phyloP scores from a whole-genome alignment of 768 basidiomycete genomes.

The Mycena capillaripes region DNA sequence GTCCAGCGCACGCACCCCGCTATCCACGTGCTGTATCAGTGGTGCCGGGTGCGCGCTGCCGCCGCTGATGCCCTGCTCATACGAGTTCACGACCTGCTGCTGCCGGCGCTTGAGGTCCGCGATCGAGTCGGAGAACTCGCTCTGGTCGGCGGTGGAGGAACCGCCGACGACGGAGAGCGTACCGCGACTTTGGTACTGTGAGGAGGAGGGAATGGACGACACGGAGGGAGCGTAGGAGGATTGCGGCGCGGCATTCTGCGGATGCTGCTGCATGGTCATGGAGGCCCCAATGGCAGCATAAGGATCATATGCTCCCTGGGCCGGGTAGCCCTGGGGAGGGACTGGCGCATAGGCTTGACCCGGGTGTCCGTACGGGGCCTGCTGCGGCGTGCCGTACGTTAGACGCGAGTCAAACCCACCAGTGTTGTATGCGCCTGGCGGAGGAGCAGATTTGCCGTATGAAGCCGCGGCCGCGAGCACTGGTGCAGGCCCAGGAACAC shows the following conservation, averaged over 20 bases:
- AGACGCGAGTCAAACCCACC: slow-evolving; percentile 20
- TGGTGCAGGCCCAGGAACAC: slow-evolving; percentile 2
- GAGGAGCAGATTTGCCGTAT: neutral
- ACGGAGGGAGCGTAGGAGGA: slow-evolving; percentile 23
- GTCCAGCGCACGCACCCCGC: slow-evolving; percentile 41
- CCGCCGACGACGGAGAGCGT: slow-evolving; percentile 24
- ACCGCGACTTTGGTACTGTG: slow-evolving; percentile 5
- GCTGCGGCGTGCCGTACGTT: neutral
- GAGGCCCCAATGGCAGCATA: slow-evolving; percentile 14
- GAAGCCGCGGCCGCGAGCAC: neutral
- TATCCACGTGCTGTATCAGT: slow-evolving; percentile 45
- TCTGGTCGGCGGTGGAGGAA: neutral
- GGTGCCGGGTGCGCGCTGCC: neutral
- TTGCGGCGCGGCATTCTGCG: neutral
- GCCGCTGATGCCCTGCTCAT: slow-evolving; percentile 29
- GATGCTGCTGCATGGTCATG: neutral
- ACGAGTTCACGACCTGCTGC: slow-evolving; percentile 33
- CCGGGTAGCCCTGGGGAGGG: neutral
- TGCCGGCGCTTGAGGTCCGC: slow-evolving; percentile 37
- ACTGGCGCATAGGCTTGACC: neutral
- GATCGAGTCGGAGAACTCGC: slow-evolving; percentile 28
- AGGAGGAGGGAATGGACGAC: slow-evolving; percentile 22
- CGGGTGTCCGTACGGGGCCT: neutral
- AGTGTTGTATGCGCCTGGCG: neutral
- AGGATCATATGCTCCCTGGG: slow-evolving; percentile 17